Evolutionary conservation across 345 rosid species (phyloP).

Genomic region (Eucalyptus brandiana): DNA sequence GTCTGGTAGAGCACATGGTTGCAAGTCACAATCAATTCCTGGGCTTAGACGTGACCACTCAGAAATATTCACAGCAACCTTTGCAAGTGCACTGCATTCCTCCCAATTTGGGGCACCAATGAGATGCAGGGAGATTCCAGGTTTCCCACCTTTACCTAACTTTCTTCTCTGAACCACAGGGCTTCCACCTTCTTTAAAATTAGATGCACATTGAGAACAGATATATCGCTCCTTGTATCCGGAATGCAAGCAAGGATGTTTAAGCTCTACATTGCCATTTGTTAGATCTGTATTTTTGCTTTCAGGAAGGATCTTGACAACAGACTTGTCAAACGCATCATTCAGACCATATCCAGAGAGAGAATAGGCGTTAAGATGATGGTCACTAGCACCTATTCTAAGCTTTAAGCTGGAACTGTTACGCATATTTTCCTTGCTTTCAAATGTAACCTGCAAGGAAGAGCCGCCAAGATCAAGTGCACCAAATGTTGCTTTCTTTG

Average conservation of each 20-base stretch:
- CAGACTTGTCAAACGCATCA: slow-evolving; percentile 95
- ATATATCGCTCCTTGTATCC: slow-evolving; percentile 68
- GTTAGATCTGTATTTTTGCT: slow-evolving; percentile 22
- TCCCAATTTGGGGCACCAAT: slow-evolving; percentile 86
- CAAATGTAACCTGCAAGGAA: slow-evolving; percentile 97
- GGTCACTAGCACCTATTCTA: slow-evolving; percentile 66
- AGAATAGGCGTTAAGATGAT: slow-evolving; percentile 91
- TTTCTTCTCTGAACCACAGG: slow-evolving; percentile 21
- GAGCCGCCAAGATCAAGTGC: slow-evolving; percentile 98
- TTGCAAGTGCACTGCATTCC: slow-evolving; percentile 70
- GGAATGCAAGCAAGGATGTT: slow-evolving; percentile 85
- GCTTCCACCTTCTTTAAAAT: slow-evolving; percentile 24
- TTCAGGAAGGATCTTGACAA: slow-evolving; percentile 38
- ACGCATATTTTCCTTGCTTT: slow-evolving; percentile 43
- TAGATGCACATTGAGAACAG: slow-evolving; percentile 61
- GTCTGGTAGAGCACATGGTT: slow-evolving; percentile 82
- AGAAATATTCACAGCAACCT: slow-evolving; percentile 75
- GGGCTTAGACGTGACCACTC: slow-evolving; percentile 65
- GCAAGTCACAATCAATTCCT: slow-evolving; percentile 76
- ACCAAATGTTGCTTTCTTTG: slow-evolving; percentile 79
- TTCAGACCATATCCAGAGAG: slow-evolving; percentile 96
- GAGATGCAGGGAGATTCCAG: slow-evolving; percentile 56
- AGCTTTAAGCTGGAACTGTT: slow-evolving; percentile 58
- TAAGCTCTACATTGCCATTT: slow-evolving; percentile 52
- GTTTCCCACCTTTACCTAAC: slow-evolving; percentile 36